Evolutionary conservation across 257 asterid genomes (phyloP).

Genomic region (Henckelia pumila): DNA sequence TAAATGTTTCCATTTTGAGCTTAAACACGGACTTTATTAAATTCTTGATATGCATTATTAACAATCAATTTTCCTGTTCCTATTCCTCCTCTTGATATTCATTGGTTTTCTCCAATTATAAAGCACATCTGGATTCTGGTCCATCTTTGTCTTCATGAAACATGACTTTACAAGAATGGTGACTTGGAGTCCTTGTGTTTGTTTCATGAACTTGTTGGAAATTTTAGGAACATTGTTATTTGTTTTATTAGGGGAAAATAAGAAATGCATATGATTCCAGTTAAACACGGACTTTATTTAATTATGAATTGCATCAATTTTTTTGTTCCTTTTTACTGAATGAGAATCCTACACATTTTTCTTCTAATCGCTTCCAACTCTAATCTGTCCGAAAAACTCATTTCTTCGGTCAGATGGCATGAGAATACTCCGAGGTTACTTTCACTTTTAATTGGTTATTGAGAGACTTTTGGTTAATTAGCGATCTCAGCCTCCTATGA

Average conservation of each 20-base stretch:
- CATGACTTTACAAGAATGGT: background rate
- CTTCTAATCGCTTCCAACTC: background rate
- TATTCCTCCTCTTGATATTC: background rate
- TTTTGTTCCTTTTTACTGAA: background rate
- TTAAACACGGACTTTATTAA: background rate
- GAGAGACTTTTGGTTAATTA: background rate
- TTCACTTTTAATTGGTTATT: background rate
- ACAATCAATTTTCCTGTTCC: background rate
- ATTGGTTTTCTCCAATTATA: background rate
- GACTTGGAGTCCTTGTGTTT: background rate
- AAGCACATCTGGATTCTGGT: background rate
- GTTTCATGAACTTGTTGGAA: background rate
- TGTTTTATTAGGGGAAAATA: background rate
- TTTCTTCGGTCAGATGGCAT: background rate
- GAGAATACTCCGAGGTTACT: background rate
- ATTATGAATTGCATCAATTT: background rate
- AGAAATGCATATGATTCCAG: background rate
- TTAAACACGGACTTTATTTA: no score
- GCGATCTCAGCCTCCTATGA: background rate
- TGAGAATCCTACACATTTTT: background rate
- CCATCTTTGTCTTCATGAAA: background rate
- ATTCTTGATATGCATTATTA: no score
- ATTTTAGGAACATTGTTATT: no score
- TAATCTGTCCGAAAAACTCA: background rate
- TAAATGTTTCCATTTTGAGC: background rate